A percentile compares a stretch with the other conserved stretches of the same genome.
These are phyloP conservation scores for Sporothrix schenckii DNA, from an alignment of 2,329 filamentous ascomycete species.

Conservation along the genomic window DNA sequence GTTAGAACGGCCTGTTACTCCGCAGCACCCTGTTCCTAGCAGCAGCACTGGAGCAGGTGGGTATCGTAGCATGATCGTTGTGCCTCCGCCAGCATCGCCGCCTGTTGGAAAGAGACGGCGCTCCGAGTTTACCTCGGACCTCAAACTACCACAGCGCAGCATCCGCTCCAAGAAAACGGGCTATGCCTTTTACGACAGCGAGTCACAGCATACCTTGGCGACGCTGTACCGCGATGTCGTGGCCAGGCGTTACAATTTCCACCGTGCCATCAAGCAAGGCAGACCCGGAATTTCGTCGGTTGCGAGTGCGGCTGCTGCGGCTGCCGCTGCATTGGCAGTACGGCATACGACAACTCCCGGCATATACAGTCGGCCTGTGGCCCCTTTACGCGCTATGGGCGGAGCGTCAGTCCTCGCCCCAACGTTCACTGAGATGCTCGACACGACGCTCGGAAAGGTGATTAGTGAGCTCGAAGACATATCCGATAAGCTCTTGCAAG, in stretches of 20 bases:
- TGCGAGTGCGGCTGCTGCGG: slow-evolving; percentile 9
- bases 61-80: slow-evolving; percentile 47
- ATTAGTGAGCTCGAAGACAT: slow-evolving; percentile 35
- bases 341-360: background rate
- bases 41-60: slow-evolving; percentile 52
- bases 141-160: slow-evolving; percentile 30
- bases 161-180: slow-evolving; percentile 28
- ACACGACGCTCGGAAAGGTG: slow-evolving; percentile 30
- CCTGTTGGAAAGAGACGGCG: slow-evolving; percentile 33
- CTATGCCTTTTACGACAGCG: slow-evolving; percentile 32
- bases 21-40: slow-evolving; percentile 60
- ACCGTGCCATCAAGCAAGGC: slow-evolving; percentile 32
- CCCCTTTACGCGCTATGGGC: background rate
- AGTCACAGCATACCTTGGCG: slow-evolving; percentile 24
- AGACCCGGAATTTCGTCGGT: background rate
- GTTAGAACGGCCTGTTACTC: slow-evolving; percentile 7
- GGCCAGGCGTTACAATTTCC: slow-evolving; percentile 34
- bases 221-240: slow-evolving; percentile 34
- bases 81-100: slow-evolving; percentile 28
- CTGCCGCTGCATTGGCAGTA: background rate
- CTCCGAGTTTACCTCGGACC: slow-evolving; percentile 34
- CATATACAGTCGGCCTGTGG: background rate
- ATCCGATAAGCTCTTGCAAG: slow-evolving; percentile 35
- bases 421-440: slow-evolving; percentile 30
- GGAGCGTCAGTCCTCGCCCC: slow-evolving; percentile 13